Percentiles rank a stretch among this genome's conserved stretches.
Evolutionary conservation across 1,284 basidiomycete genomes (phyloP).

Genomic region (Laetiporus sulphureus): DNA sequence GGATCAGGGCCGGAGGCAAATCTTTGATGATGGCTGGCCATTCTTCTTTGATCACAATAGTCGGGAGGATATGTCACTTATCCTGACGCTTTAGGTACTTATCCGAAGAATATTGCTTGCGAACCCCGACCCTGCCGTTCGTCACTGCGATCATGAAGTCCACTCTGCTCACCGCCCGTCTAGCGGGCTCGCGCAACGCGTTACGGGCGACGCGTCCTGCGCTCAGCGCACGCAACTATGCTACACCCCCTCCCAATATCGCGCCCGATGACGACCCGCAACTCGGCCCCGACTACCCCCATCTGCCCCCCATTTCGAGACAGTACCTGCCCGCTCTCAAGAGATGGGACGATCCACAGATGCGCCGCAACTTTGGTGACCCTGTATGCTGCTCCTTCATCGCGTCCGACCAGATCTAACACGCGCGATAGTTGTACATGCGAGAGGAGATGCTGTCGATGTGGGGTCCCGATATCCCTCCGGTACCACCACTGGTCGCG

Average conservation of each 20-base stretch:
- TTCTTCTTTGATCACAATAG: too few relatives aligned
- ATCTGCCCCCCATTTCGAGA: constrained; percentile 64
- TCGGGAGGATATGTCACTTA: not conserved
- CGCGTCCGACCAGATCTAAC: constrained; percentile 10
- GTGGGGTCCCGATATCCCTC: constrained; percentile 81
- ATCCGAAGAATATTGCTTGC: too few relatives aligned
- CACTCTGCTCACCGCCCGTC: constrained; percentile 20
- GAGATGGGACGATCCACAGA: constrained; percentile 81
- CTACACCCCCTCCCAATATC: constrained; percentile 16
- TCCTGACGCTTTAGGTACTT: too few relatives aligned
- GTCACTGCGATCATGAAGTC: constrained; percentile 17
- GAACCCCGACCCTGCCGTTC: too few relatives aligned
- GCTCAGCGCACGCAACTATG: constrained; percentile 19
- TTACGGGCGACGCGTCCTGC: constrained; percentile 14
- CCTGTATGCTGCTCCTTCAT: constrained; percentile 42
- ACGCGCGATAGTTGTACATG: constrained; percentile 61
- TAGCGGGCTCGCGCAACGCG: constrained; percentile 14
- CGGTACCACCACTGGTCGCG: constrained; percentile 49
- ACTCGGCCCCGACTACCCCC: constrained; percentile 70
- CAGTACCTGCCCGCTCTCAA: constrained; percentile 61
- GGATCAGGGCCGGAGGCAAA: too few relatives aligned
- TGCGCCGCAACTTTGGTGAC: constrained; percentile 83
- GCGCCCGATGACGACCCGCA: constrained; percentile 53
- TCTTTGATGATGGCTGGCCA: too few relatives aligned
- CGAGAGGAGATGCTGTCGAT: constrained; percentile 79